These are phyloP conservation scores for Boletus insuetus DNA, from an alignment of 768 basidiomycete species.

Conservation along the genomic window DNA sequence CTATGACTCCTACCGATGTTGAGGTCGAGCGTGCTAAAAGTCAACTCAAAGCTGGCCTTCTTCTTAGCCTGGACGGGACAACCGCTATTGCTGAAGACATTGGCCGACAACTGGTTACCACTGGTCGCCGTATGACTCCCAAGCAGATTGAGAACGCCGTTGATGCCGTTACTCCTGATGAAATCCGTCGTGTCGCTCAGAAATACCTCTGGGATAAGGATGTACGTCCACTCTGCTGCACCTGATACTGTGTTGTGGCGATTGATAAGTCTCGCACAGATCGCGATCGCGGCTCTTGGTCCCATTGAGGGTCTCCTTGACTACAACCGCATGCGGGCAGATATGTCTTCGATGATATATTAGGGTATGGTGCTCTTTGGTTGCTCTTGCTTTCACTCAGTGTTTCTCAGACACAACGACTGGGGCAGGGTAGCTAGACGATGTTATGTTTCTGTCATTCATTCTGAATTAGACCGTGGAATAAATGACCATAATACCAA, in stretches of 20 bases:
- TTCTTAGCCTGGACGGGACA: constrained; percentile 91
- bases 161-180: constrained; percentile 81
- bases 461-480: constrained; percentile 20
- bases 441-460: constrained; percentile 15
- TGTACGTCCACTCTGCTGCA: constrained; percentile 43
- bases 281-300: constrained; percentile 87
- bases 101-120: constrained; percentile 95
- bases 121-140: constrained; percentile 85
- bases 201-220: constrained; percentile 98
- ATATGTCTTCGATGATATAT: constrained; percentile 79
- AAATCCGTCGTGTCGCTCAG: constrained; percentile 92
- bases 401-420: background rate
- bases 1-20: constrained; percentile 72
- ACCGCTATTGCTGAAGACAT: constrained; percentile 98
- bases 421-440: constrained; percentile 18
- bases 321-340: constrained; percentile 85
- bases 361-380: constrained; percentile 32
- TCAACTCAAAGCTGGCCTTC: constrained; percentile 92
- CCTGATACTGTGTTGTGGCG: background rate
- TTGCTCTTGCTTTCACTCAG: background rate
- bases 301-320: constrained; percentile 90
- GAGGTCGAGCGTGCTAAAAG: constrained; percentile 98
- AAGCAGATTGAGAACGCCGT: constrained; percentile 92
- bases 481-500: constrained; percentile 17
- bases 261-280: constrained; percentile 37